Conservation (phyloP, 169 alveolate species). For the Eimeria necatrix region DNA sequence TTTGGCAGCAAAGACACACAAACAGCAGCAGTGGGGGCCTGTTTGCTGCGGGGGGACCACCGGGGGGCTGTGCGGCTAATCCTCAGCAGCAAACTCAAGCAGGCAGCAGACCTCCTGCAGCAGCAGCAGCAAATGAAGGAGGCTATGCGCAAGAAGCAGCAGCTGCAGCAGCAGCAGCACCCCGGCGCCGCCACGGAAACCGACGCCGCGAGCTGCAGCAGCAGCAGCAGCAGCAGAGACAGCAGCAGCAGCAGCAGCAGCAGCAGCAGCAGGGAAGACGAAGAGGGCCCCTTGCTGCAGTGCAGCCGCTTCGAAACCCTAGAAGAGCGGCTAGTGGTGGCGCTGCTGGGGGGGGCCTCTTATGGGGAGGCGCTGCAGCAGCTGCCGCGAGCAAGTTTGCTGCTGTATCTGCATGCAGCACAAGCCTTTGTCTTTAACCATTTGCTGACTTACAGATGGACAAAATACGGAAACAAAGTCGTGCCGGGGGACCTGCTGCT, state of each 20-base stretch:
- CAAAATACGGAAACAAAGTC: neutral
- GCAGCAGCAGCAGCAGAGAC: too few relatives aligned
- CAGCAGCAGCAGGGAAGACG: neutral
- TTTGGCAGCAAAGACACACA: constrained; percentile 62
- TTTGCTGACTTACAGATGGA: constrained; percentile 25
- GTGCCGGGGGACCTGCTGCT: constrained; percentile 44
- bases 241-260: neutral
- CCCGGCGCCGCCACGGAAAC: neutral
- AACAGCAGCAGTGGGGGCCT: constrained; percentile 73
- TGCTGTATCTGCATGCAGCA: constrained; percentile 60
- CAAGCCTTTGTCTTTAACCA: constrained; percentile 43
- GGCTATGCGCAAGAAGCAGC: neutral
- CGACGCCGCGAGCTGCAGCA: neutral
- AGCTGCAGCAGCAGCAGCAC: neutral
- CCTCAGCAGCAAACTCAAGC: constrained; percentile 3
- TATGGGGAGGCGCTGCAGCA: constrained; percentile 36
- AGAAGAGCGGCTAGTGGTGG: neutral
- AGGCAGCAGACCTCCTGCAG: neutral
- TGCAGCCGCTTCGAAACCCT: neutral
- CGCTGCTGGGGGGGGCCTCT: neutral
- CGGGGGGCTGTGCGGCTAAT: constrained; percentile 56
- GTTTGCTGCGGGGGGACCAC: constrained; percentile 62
- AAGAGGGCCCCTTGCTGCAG: neutral
- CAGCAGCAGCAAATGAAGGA: neutral
- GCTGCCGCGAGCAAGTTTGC: constrained; percentile 14